Conservation (phyloP, 1,139 yeast genomes). For the Nadsonia starkeyi-henricii region DNA sequence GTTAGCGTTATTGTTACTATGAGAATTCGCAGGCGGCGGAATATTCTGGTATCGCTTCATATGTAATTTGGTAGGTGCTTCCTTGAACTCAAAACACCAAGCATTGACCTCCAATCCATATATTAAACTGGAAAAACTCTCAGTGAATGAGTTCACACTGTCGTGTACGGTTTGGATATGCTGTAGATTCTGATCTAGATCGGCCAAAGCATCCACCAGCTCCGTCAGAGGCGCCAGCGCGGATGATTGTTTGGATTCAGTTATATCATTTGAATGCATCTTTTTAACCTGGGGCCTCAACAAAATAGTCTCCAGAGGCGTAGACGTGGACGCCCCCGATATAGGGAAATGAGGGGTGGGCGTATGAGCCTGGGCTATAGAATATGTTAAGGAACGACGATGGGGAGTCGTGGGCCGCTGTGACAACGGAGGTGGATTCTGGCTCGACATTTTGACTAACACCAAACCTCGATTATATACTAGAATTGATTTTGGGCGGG, state of each 20-base stretch:
- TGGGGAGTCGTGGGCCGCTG: not conserved
- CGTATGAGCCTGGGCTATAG: not conserved
- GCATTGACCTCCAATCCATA: conserved; percentile 54
- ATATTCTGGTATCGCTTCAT: conserved; percentile 4
- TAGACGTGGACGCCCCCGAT: not conserved
- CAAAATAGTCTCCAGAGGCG: not conserved
- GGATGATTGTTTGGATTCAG: not conserved
- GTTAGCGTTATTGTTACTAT: not conserved
- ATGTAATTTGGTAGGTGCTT: conserved; percentile 24
- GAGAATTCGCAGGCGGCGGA: not conserved
- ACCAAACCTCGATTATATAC: too few species aligned
- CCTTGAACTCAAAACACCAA: conserved; percentile 52
- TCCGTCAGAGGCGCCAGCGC: conserved; percentile 20
- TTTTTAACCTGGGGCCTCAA: not conserved
- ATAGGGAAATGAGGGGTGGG: not conserved
- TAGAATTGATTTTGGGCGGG: too few species aligned
- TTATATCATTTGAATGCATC: not conserved
- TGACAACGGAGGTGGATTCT: too few species aligned
- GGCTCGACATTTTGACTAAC: too few species aligned
- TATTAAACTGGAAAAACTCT: conserved; percentile 47
- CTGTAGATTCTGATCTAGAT: conserved; percentile 38
- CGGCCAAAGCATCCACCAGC: conserved; percentile 40
- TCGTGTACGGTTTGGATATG: conserved; percentile 37
- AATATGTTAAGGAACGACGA: not conserved
- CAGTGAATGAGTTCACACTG: conserved; percentile 40